Evolutionary conservation across 805 yeast genomes (phyloP).

Genomic region (Ogataea salicorniae): DNA sequence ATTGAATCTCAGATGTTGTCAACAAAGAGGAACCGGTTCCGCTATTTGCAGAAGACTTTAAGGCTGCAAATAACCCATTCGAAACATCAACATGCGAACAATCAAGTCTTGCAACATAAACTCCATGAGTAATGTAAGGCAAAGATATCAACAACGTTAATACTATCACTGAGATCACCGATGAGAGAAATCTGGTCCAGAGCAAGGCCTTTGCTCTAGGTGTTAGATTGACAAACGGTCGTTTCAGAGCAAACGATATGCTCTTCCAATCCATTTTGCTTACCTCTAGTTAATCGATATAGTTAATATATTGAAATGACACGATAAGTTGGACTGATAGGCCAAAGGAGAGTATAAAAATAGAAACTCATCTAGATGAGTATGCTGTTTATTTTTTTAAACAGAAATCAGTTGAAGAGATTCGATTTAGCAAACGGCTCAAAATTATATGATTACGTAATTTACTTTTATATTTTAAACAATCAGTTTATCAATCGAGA

Average conservation of each 20-base stretch:
- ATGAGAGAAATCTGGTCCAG: slow-evolving; percentile 12
- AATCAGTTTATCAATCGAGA: no score
- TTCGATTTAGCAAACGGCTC: no score
- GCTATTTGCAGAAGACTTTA: slow-evolving; percentile 24
- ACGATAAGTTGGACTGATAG: no score
- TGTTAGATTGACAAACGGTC: slow-evolving; percentile 25
- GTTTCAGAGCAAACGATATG: background rate
- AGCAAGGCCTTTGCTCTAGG: slow-evolving; percentile 23
- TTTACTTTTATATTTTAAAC: no score
- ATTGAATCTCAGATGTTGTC: slow-evolving; percentile 44
- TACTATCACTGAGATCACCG: slow-evolving; percentile 6
- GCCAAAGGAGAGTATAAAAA: no score
- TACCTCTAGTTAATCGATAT: no score
- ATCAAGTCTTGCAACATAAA: slow-evolving; percentile 35
- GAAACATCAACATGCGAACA: slow-evolving; percentile 51
- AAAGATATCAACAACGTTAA: slow-evolving; percentile 5
- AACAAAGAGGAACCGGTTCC: slow-evolving; percentile 26
- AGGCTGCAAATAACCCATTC: slow-evolving; percentile 43
- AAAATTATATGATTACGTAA: no score
- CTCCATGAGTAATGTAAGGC: slow-evolving; percentile 5
- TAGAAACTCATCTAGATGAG: no score
- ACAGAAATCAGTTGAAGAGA: no score
- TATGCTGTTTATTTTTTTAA: no score
- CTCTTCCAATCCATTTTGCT: background rate
- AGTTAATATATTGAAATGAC: no score